Base-by-base conservation (phyloP, 495 filamentous ascomycete species). In the Lasiosphaeria hispida region DNA sequence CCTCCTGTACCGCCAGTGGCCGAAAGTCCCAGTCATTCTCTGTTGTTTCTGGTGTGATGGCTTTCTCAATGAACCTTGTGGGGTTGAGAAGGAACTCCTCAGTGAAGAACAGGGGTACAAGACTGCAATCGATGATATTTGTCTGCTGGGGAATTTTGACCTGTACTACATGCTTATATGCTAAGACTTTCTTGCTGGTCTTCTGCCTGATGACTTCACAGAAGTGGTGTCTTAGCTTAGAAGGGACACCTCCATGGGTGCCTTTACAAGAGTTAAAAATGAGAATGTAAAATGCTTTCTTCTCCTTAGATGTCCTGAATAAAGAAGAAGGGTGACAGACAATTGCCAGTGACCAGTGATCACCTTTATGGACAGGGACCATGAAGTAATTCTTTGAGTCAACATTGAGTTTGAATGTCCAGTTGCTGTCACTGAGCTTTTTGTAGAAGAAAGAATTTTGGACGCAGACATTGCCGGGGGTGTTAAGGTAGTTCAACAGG, bases 111-210 rank as follows among this genome's bases (percentile, higher is more conserved):
- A 51, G 48, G 19, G 33, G 19, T 11, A 51, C 10, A 51, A 51
- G 23, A 51, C 48, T 33, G 33, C 48, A 51, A 51, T 51, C 48
- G 48, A 51, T 37, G 48, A 3, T 33, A 51, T 35, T 51, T 38
- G 19, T 51, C 48, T 51, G 34, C 48, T 51, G 48, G 33, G 48
- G 48, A 51, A 51, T 51, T 51, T 51, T 38, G 48, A 51, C 48
- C 8, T 51, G 48, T 51, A 38, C 48, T 33, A 34, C 33, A 37
- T 9, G 48, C 33, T 51, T 51, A 37, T 35, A 37, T 51, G 30
- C 13, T 37, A 33, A 37, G 48, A 51, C 33, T 17, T 36, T 9
- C 10, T 9, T n/a, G 34, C 23, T 34, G 48, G 48, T 51, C 48
- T 51, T 51, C 23, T 15, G 48, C 48, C 9, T 51, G 19, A 51